Evolutionary conservation across 768 basidiomycete genomes (phyloP), one percentile per base, ranked within the genome.

Genomic region (Kwoniella sp.): DNA sequence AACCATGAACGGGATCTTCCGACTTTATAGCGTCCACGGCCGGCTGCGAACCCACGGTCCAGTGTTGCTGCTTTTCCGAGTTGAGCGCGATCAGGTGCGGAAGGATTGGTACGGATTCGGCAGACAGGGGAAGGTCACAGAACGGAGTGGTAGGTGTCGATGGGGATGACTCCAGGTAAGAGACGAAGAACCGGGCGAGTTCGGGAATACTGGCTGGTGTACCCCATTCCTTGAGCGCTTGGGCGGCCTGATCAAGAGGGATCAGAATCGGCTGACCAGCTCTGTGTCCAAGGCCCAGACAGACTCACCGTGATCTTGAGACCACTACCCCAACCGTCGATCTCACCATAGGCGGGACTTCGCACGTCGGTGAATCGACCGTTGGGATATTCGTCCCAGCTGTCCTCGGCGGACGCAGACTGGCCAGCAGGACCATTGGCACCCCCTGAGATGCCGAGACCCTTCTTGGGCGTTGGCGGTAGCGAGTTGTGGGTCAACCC

Each of bases 1-100:
- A 99, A 4, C 95, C 95, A 53, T 93, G 82, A 0, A 86, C 76
- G 19, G 80, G 77, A 71, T 98, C 87, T 12, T 81, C 81, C 2
- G 88, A 90, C 27, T 75, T 76, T 5, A 77, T 81, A 5, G 85
- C 88, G 65, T 98, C 86, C 5, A 96, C 84, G 0, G 91, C 88
- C 19, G 95, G 95, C 70, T 99, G 95, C 10, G 90, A 93, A 1
- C 89, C 89, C 17, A 99, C 86, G 5, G 95, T 96, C 92, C 93
- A 99, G 84, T 89, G 86, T 22, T 87, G 86, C 51, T 79, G 78
- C 38, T 45, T 57, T 22, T 67, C 50, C 37, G 79, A 76, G 26
- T 88, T 96, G 48, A 99, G 79, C 37, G 78, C 78, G 62, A 87
- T 81, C 23, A 98, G 80, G 52, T 88, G 80, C 1, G 82, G 78